Evolutionary conservation across 306 rosid genomes (phyloP).

Genomic region (Cicer pinnatifidum): DNA sequence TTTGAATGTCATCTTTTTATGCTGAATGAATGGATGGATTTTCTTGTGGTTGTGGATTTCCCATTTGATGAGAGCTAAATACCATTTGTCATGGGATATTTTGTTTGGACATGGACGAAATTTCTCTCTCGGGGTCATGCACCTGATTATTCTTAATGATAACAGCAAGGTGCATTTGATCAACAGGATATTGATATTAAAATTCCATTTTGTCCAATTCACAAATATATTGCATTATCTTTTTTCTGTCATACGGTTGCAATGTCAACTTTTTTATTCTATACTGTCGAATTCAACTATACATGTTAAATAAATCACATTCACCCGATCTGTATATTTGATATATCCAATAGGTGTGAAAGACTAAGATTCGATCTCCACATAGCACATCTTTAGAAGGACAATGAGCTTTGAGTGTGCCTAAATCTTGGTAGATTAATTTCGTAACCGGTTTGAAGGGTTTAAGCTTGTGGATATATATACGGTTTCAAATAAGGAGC

Average conservation of each 20-base stretch:
- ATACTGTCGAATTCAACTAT: neutral
- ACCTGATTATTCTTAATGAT: neutral
- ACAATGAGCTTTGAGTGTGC: neutral
- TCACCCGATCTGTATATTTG: neutral
- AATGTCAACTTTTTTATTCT: neutral
- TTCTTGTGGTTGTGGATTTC: slow-evolving; percentile 7
- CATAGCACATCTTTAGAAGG: neutral
- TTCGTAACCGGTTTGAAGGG: too few relatives aligned
- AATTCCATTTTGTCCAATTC: too few relatives aligned
- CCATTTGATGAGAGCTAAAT: neutral
- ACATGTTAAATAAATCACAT: neutral
- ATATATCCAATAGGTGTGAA: neutral
- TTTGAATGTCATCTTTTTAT: neutral
- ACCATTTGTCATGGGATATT: neutral
- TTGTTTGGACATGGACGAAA: neutral
- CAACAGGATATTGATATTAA: too few relatives aligned
- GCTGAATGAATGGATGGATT: neutral
- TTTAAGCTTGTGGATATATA: too few relatives aligned
- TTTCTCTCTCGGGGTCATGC: neutral
- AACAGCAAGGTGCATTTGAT: neutral
- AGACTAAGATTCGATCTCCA: neutral
- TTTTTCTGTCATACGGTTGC: neutral
- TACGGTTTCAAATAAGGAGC: too few relatives aligned
- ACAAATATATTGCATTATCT: neutral
- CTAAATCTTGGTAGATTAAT: too few relatives aligned